A percentile compares a stretch with the other conserved stretches of the same genome.
Evolutionary conservation across 2,329 filamentous ascomycete genomes (phyloP).

Genomic region (Aspergillus spinulosporus): DNA sequence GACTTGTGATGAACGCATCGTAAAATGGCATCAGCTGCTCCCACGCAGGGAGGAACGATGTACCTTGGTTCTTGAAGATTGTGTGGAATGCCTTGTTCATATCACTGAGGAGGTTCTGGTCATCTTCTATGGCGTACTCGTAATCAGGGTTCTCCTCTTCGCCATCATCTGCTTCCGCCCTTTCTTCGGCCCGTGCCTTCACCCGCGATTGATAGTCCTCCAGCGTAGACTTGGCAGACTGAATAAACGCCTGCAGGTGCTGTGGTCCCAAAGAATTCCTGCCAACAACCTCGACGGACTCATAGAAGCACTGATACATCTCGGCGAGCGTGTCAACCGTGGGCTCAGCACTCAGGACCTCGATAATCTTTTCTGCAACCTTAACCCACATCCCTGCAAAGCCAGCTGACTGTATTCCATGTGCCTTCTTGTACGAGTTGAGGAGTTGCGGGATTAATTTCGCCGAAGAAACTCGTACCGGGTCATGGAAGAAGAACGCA

Average conservation of each 20-base stretch:
- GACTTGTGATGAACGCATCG: slow-evolving; percentile 75
- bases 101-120: slow-evolving; percentile 92
- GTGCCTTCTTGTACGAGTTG: slow-evolving; percentile 90
- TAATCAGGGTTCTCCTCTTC: slow-evolving; percentile 87
- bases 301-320: slow-evolving; percentile 99
- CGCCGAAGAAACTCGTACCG: slow-evolving; percentile 89
- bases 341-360: slow-evolving; percentile 89
- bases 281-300: slow-evolving; percentile 91
- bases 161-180: slow-evolving; percentile 78
- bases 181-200: slow-evolving; percentile 77
- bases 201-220: slow-evolving; percentile 93
- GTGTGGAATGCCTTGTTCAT: slow-evolving; percentile 99
- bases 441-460: slow-evolving; percentile 92
- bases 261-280: slow-evolving; percentile 74
- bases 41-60: slow-evolving; percentile 82
- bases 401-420: slow-evolving; percentile 75
- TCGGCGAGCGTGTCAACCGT: slow-evolving; percentile 95
- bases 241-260: slow-evolving; percentile 85
- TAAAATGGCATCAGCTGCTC: slow-evolving; percentile 83
- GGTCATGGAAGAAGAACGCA: slow-evolving; percentile 99
- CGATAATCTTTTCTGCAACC: slow-evolving; percentile 86
- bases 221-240: slow-evolving; percentile 78
- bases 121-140: slow-evolving; percentile 90
- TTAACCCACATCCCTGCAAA: slow-evolving; percentile 79
- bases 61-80: slow-evolving; percentile 94